These are phyloP conservation scores for Zelonia costaricensis DNA, from an alignment of 208 protist species.

Conservation along the genomic window DNA sequence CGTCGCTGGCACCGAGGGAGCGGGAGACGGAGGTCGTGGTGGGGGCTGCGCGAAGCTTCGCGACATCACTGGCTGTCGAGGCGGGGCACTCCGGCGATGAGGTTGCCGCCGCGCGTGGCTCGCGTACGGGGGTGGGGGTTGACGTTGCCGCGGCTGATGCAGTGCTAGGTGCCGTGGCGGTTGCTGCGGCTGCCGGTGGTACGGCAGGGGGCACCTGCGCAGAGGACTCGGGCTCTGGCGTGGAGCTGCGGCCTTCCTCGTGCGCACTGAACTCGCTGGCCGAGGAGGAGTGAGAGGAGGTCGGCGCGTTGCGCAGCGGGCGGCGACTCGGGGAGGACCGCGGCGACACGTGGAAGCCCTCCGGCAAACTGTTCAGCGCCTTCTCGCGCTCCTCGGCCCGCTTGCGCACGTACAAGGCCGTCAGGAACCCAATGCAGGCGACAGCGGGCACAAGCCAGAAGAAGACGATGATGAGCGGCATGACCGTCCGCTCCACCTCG, in stretches of 20 bases:
- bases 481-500: slow-evolving; percentile 29
- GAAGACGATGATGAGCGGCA: slow-evolving; percentile 36
- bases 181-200: no score
- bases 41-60: no score
- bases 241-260: no score
- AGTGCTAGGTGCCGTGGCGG: no score
- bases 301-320: neutral
- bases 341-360: neutral
- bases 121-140: no score
- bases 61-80: no score
- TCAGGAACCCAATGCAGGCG: slow-evolving; percentile 30
- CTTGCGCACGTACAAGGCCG: slow-evolving; percentile 35
- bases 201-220: neutral
- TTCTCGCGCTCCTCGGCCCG: slow-evolving; percentile 21
- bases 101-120: no score
- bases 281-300: neutral
- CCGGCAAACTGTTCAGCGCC: slow-evolving; percentile 4
- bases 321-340: neutral
- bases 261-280: neutral
- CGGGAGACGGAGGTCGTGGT: no score
- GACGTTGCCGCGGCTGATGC: no score
- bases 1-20: no score
- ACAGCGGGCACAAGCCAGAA: slow-evolving; percentile 36
- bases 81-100: no score
- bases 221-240: no score